These are phyloP conservation scores for Fusarium sp. DNA, from an alignment of 2,329 filamentous ascomycete genomes.

Conservation along the genomic window DNA sequence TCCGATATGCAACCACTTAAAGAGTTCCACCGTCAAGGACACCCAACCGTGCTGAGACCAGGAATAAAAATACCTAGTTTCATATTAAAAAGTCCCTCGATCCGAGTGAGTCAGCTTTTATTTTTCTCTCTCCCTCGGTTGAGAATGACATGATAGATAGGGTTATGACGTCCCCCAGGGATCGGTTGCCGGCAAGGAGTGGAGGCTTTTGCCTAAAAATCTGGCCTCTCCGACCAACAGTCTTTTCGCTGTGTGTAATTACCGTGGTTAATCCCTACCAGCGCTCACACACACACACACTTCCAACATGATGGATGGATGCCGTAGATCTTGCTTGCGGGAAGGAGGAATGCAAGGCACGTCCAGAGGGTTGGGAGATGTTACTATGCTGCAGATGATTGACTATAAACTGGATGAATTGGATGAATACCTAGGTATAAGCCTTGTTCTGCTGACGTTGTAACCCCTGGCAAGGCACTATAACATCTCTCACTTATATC, in stretches of 20 bases:
- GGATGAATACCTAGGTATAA: not conserved
- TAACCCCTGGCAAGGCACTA: not conserved
- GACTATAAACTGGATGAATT: not conserved
- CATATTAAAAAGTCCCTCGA: constrained; percentile 19
- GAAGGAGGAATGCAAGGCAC: constrained; percentile 31
- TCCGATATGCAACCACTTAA: constrained; percentile 37
- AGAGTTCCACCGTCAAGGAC: not conserved
- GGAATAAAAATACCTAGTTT: constrained; percentile 4
- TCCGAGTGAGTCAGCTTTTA: constrained; percentile 22
- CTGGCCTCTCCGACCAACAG: not conserved
- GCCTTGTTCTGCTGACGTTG: not conserved
- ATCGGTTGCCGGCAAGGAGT: constrained; percentile 24
- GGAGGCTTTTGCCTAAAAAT: constrained; percentile 44
- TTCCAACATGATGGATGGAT: not conserved
- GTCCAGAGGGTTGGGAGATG: not conserved
- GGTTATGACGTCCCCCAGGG: constrained; percentile 18
- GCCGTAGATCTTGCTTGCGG: constrained; percentile 20
- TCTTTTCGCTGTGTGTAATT: not conserved
- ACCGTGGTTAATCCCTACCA: not conserved
- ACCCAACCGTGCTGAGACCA: not conserved
- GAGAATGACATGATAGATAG: constrained; percentile 5
- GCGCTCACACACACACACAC: not conserved
- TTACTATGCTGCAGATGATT: not conserved
- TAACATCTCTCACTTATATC: constrained; percentile 12
- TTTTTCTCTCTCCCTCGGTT: not conserved